Conservation (phyloP, 768 basidiomycete genomes). For the Amanita fuliginea region DNA sequence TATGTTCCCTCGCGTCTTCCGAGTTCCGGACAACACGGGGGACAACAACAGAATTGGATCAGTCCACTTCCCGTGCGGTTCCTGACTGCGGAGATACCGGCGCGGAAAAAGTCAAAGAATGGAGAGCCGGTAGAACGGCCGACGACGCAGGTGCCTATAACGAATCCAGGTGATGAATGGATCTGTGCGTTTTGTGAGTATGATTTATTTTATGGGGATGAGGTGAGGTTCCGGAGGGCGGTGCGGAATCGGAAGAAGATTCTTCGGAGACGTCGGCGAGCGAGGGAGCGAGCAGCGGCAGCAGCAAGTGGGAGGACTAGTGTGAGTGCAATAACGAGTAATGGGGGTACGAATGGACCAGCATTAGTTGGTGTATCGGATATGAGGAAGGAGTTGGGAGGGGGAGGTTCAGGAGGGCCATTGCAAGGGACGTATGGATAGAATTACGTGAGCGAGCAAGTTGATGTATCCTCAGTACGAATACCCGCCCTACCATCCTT, state of each 20-base stretch:
- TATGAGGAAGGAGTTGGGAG: not conserved
- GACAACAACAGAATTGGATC: slow-evolving; percentile 31
- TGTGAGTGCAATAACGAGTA: not conserved
- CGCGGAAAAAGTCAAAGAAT: slow-evolving; percentile 18
- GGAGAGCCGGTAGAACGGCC: slow-evolving; percentile 10
- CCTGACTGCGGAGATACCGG: slow-evolving; percentile 56
- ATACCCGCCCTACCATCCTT: not conserved
- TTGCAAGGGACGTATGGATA: not conserved
- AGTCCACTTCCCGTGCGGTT: slow-evolving; percentile 57
- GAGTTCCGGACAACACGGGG: not conserved
- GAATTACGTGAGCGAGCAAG: not conserved
- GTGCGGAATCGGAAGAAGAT: slow-evolving; percentile 72
- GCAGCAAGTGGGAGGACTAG: slow-evolving; percentile 22
- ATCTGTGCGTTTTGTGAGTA: slow-evolving; percentile 95
- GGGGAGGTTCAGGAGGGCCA: no score
- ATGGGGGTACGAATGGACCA: no score
- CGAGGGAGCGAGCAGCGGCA: slow-evolving; percentile 57
- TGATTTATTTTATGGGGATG: slow-evolving; percentile 83
- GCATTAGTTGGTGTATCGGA: no score
- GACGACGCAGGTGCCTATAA: slow-evolving; percentile 19
- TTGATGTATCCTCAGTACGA: not conserved
- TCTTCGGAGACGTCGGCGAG: slow-evolving; percentile 54
- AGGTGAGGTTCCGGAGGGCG: slow-evolving; percentile 49
- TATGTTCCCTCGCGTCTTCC: slow-evolving; percentile 83
- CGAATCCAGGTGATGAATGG: slow-evolving; percentile 75